Percentiles rank a stretch among this genome's conserved stretches.
Evolutionary conservation across 371 early-diverging fungal genomes (phyloP).

Genomic region (Syncephalastrum monosporum): DNA sequence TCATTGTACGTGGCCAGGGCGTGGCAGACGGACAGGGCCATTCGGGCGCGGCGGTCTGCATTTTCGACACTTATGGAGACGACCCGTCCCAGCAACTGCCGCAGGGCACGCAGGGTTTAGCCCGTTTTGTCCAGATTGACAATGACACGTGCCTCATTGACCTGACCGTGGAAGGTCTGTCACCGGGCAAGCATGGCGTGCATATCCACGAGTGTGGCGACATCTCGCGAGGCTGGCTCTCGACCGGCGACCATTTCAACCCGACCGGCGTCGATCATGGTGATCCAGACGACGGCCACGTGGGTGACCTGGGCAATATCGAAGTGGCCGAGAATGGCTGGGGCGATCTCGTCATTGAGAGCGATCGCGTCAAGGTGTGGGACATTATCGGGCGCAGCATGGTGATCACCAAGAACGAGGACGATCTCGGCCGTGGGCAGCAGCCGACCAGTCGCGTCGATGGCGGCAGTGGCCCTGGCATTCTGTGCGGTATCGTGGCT

Average conservation of each 20-base stretch:
- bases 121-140: conserved; percentile 78
- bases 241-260: conserved; percentile 62
- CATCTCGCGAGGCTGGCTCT: conserved; percentile 58
- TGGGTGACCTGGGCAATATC: conserved; percentile 72
- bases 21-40: conserved; percentile 56
- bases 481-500: conserved; percentile 83
- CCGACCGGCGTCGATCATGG: conserved; percentile 59
- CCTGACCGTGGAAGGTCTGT: conserved; percentile 69
- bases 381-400: conserved; percentile 87
- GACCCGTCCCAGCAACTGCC: conserved; percentile 35
- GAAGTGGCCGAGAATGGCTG: conserved; percentile 69
- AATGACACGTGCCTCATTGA: conserved; percentile 71
- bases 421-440: conserved; percentile 46
- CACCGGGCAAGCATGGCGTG: conserved; percentile 69
- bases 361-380: conserved; percentile 73
- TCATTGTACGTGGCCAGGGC: conserved; percentile 77
- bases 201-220: conserved; percentile 83
- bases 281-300: conserved; percentile 50
- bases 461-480: conserved; percentile 65
- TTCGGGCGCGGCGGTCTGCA: conserved; percentile 86
- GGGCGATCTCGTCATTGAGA: conserved; percentile 76
- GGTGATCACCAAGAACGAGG: conserved; percentile 59
- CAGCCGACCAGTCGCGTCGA: conserved; percentile 31
- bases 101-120: conserved; percentile 68
- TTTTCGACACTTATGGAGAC: conserved; percentile 68